A percentile compares a stretch with the other conserved stretches of the same genome.
Evolutionary conservation across 2,329 filamentous ascomycete species (phyloP).

Genomic region (Cordyceps cateniannulata): DNA sequence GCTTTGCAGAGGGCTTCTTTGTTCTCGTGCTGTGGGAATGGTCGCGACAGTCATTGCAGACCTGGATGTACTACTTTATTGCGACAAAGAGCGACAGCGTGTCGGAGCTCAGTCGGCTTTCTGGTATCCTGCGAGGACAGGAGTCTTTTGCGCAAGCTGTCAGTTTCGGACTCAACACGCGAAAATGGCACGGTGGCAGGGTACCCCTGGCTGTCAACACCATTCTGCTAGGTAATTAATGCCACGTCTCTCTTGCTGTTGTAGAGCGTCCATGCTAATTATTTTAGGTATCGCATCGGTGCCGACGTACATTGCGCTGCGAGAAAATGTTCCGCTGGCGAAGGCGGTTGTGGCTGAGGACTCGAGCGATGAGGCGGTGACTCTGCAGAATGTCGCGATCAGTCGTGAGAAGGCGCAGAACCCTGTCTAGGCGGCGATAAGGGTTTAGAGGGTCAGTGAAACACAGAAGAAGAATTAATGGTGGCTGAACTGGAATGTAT

Average conservation of each 20-base stretch:
- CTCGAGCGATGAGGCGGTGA: slow-evolving; percentile 1
- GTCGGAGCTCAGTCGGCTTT: slow-evolving; percentile 39
- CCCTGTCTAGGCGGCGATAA: background rate
- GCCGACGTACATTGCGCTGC: slow-evolving; percentile 25
- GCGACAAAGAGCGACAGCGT: slow-evolving; percentile 50
- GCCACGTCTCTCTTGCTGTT: background rate
- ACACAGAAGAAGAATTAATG: background rate
- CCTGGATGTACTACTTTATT: slow-evolving; percentile 50
- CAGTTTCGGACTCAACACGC: slow-evolving; percentile 32
- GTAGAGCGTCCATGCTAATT: background rate
- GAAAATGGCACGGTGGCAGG: slow-evolving; percentile 30
- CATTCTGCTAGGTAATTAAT: slow-evolving; percentile 28
- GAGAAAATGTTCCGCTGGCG: slow-evolving; percentile 22
- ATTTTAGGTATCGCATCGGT: slow-evolving; percentile 19
- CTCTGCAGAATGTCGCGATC: background rate
- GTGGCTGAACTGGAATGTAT: background rate
- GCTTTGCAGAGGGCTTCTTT: slow-evolving; percentile 41
- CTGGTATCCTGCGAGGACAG: slow-evolving; percentile 33
- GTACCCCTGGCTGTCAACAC: slow-evolving; percentile 34
- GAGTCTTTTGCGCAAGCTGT: slow-evolving; percentile 36
- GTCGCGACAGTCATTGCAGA: slow-evolving; percentile 45
- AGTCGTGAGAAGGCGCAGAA: background rate
- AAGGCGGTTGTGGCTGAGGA: slow-evolving; percentile 1
- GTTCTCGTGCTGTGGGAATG: slow-evolving; percentile 44
- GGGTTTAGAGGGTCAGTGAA: background rate